Evolutionary conservation across 805 yeast genomes (phyloP), one percentile per base, ranked within the genome.

Genomic region (Jamesozyma spencerorum): DNA sequence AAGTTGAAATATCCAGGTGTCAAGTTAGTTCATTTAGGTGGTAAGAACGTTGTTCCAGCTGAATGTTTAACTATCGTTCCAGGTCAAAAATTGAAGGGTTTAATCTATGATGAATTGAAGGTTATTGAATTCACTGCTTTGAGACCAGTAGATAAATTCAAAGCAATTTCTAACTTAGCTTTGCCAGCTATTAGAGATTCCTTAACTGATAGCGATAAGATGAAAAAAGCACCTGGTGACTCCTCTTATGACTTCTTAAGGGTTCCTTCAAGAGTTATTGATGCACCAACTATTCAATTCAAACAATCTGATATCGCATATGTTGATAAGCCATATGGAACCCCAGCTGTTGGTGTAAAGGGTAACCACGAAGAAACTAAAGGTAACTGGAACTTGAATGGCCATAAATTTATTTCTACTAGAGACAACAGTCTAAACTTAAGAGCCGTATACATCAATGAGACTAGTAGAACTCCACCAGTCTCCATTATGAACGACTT

Each of bases 221-320:
- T 19, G 20, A 40, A 20, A 30, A 26, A 18, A 15, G 45, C 46
- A 34, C 42, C 43, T 14, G 43, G 40, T 27, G 38, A 36, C 31
- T 29, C 48, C 12, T 35, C 20, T 4, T 43, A 38, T 33, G 34
- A 36, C 20, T 50, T 51, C 42, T 37, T 51, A 34, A 49, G 34
- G 19, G 54, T 51, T 20, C 54, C 55, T 39, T 49, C 54, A 24
- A 48, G 54, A 34, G 46, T 51, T 36, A 48, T 51, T 31, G 54
- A 51, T 33, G 47, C 55, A n/a, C 55, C 55, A 24, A 42, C 45
- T 17, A 48, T 51, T 37, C 46, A 47, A 36, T 49, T 40, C 36
- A 43, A 45, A 19, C 26, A 34, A 5, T 28, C 50, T 15, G 33
- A 29, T 5, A 32, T 49, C 11, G 36, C 27, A 12, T 44, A 48